Percentiles rank a stretch among this genome's conserved stretches.
These are phyloP conservation scores for Hypoxylon sp. DNA, from an alignment of 2,329 filamentous ascomycete genomes.

Conservation along the genomic window DNA sequence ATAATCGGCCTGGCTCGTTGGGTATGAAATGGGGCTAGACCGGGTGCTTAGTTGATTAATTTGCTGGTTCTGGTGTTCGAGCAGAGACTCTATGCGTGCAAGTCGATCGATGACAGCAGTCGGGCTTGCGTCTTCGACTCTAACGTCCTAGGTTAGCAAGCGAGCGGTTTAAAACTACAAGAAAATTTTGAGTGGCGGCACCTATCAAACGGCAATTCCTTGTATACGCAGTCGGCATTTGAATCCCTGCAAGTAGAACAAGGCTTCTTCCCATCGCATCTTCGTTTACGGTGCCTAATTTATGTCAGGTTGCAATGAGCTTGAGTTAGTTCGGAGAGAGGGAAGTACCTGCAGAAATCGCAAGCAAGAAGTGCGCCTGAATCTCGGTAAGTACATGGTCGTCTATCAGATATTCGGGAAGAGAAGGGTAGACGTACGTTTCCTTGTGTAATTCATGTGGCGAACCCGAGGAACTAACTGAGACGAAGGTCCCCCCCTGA, in stretches of 20 bases:
- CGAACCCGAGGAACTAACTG: conserved; percentile 32
- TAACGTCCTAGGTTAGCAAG: conserved; percentile 39
- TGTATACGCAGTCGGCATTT: conserved; percentile 59
- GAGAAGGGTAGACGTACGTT: conserved; percentile 49
- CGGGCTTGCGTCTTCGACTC: conserved; percentile 55
- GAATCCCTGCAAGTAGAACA: conserved; percentile 59
- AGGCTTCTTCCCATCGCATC: conserved; percentile 58
- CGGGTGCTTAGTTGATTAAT: conserved; percentile 49
- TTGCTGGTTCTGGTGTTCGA: conserved; percentile 54
- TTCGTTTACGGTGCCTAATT: conserved; percentile 56
- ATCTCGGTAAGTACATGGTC: conserved; percentile 41
- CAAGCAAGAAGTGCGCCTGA: conserved; percentile 59
- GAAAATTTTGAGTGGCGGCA: conserved; percentile 26
- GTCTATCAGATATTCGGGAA: conserved; percentile 18
- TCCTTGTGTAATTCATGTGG: conserved; percentile 57
- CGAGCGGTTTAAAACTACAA: conserved; percentile 11
- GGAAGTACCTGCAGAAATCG: conserved; percentile 57
- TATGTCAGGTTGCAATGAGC: conserved; percentile 37
- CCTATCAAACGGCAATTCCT: conserved; percentile 57
- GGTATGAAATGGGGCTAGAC: conserved; percentile 47
- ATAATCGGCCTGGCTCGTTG: conserved; percentile 48
- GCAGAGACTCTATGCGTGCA: conserved; percentile 56
- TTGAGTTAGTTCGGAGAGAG: conserved; percentile 8
- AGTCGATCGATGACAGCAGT: conserved; percentile 57
- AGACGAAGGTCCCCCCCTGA: conserved; percentile 34